Evolutionary conservation across 2,329 filamentous ascomycete species (phyloP).

Genomic region (Phyllosticta capitalensis): DNA sequence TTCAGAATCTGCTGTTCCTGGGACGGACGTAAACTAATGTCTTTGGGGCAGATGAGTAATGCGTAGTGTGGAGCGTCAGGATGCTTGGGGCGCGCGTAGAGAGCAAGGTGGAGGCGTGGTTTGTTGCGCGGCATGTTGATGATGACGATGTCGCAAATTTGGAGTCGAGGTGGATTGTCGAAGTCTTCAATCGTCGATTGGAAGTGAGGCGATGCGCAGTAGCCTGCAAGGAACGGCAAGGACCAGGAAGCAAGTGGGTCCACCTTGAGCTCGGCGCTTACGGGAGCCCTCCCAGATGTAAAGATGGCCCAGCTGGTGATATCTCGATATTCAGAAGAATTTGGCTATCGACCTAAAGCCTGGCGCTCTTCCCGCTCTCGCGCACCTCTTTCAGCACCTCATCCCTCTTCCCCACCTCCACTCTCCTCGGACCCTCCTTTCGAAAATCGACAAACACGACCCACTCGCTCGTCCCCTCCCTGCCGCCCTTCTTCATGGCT

Average conservation of each 20-base stretch:
- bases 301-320: too few species aligned
- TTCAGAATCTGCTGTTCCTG: not conserved
- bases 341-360: not conserved
- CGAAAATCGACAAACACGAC: slow-evolving; percentile 49
- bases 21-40: slow-evolving; percentile 1
- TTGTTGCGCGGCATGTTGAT: slow-evolving; percentile 13
- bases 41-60: slow-evolving; percentile 16
- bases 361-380: slow-evolving; percentile 44
- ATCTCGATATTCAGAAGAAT: too few species aligned
- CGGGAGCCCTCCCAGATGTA: too few species aligned
- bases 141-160: not conserved
- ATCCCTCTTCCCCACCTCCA: slow-evolving; percentile 39
- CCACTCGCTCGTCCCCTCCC: slow-evolving; percentile 44
- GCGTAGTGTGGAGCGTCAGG: slow-evolving; percentile 17
- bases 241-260: too few species aligned
- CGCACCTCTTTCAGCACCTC: slow-evolving; percentile 46
- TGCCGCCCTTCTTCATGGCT: slow-evolving; percentile 23
- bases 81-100: slow-evolving; percentile 18
- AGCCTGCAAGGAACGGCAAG: too few species aligned
- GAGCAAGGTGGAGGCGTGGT: slow-evolving; percentile 16
- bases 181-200: too few species aligned
- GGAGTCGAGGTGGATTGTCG: not conserved
- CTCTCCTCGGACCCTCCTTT: slow-evolving; percentile 46
- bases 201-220: too few species aligned
- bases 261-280: too few species aligned